phyloP scores from a whole-genome alignment of 345 rosid species.

The Populus ilicifolia region DNA sequence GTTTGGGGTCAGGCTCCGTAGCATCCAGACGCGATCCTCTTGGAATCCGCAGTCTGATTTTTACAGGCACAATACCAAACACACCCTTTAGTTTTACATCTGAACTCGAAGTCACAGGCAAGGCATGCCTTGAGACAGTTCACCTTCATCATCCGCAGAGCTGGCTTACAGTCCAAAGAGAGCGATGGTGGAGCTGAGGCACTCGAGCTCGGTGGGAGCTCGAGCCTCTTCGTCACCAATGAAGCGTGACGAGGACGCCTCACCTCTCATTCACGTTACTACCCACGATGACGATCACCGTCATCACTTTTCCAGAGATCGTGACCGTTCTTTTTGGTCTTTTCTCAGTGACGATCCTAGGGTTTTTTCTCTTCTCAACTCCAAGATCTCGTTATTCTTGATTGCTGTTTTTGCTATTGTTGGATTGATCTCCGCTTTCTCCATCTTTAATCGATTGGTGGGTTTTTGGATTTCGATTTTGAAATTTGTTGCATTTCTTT shows the following conservation, averaged over 20 bases:
- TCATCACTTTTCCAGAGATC: slow-evolving; percentile 50
- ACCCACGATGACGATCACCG: slow-evolving; percentile 41
- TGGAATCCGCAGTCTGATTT: too few species aligned
- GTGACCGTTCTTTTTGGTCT: slow-evolving; percentile 76
- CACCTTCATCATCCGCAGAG: neutral
- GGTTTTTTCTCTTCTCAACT: slow-evolving; percentile 47
- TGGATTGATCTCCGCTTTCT: slow-evolving; percentile 66
- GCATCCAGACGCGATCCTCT: too few species aligned
- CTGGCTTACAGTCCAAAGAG: slow-evolving; percentile 49
- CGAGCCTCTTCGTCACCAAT: slow-evolving; percentile 78
- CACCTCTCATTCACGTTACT: slow-evolving; percentile 68
- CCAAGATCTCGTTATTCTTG: slow-evolving; percentile 54
- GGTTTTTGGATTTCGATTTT: slow-evolving; percentile 13
- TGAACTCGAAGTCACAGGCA: neutral
- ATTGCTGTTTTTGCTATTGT: slow-evolving; percentile 43
- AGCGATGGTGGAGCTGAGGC: slow-evolving; percentile 90
- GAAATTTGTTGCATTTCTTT: neutral
- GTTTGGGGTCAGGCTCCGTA: too few species aligned
- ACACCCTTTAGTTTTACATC: too few species aligned
- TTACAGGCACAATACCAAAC: too few species aligned
- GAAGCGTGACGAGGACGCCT: slow-evolving; percentile 79
- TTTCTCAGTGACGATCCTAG: slow-evolving; percentile 74
- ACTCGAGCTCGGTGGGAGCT: slow-evolving; percentile 85
- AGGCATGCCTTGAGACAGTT: neutral
- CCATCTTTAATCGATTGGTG: slow-evolving; percentile 65